phyloP scores from a whole-genome alignment of 2,329 filamentous ascomycete species.

The Westerdykella aurantiaca region DNA sequence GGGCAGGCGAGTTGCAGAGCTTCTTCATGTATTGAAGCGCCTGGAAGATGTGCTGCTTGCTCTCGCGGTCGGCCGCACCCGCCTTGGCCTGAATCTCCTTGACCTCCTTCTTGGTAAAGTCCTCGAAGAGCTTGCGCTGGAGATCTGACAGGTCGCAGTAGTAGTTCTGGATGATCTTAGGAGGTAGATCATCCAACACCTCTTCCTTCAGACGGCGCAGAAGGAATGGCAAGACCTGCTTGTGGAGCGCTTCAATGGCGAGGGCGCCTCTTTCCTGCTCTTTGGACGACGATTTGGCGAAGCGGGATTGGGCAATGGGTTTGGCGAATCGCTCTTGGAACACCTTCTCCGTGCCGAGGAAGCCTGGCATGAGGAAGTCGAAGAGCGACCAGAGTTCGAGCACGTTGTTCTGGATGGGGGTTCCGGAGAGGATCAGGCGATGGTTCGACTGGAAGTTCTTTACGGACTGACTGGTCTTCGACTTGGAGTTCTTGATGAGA shows the following conservation, averaged over 20 bases:
- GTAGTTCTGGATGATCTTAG: constrained; percentile 98
- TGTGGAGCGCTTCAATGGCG: constrained; percentile 96
- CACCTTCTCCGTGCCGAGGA: constrained; percentile 93
- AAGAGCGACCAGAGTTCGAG: constrained; percentile 96
- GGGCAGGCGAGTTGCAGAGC: constrained; percentile 91
- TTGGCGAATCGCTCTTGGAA: constrained; percentile 93
- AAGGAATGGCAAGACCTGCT: constrained; percentile 94
- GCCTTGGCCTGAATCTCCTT: constrained; percentile 82
- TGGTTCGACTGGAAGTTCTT: constrained; percentile 89
- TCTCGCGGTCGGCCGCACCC: constrained; percentile 72
- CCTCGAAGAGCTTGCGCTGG: constrained; percentile 91
- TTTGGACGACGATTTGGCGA: constrained; percentile 94
- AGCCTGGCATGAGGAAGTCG: constrained; percentile 98
- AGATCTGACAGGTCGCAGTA: constrained; percentile 96
- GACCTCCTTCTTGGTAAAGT: constrained; percentile 90
- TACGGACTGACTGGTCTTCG: constrained; percentile 89
- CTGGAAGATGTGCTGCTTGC: constrained; percentile 98
- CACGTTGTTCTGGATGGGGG: constrained; percentile 96
- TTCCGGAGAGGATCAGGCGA: constrained; percentile 90
- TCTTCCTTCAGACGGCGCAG: constrained; percentile 95
- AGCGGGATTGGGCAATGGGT: constrained; percentile 88
- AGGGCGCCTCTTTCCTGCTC: constrained; percentile 95
- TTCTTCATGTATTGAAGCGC: constrained; percentile 99
- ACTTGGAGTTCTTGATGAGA: constrained; percentile 96
- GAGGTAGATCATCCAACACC: constrained; percentile 89